Evolutionary conservation across 2,329 filamentous ascomycete species (phyloP).

Genomic region (Epichloe sibirici): DNA sequence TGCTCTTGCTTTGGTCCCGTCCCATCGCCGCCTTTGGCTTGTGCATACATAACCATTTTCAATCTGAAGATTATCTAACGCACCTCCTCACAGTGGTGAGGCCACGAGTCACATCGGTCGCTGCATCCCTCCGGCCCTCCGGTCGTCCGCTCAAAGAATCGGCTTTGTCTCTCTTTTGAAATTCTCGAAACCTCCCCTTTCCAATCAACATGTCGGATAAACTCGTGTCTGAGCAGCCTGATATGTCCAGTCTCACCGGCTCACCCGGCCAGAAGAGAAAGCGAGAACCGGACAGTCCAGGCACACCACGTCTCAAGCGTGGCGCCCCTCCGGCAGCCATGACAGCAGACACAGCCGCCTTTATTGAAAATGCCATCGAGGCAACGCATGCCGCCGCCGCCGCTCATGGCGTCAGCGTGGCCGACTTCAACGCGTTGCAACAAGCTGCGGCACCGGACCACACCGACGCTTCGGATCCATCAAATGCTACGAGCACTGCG

Average conservation of each 20-base stretch:
- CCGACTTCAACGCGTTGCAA: conserved; percentile 45
- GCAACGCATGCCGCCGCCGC: conserved; percentile 24
- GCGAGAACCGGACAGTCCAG: conserved; percentile 38
- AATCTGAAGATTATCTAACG: background rate
- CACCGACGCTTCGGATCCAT: conserved; percentile 34
- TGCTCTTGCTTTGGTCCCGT: background rate
- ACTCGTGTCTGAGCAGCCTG: conserved; percentile 33
- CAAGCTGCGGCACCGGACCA: conserved; percentile 38
- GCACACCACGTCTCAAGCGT: conserved; percentile 38
- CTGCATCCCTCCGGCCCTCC: background rate
- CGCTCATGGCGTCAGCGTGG: conserved; percentile 32
- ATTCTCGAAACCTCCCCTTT: background rate
- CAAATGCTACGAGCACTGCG: conserved; percentile 45
- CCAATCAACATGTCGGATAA: conserved; percentile 33
- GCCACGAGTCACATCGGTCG: background rate
- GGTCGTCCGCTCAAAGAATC: background rate
- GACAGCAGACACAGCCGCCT: conserved; percentile 34
- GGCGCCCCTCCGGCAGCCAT: conserved; percentile 32
- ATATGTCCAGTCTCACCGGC: conserved; percentile 28
- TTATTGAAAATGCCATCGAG: conserved; percentile 43
- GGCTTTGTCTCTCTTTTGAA: too few relatives aligned
- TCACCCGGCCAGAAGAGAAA: conserved; percentile 43
- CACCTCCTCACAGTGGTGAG: background rate
- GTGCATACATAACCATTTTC: background rate
- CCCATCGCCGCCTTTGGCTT: background rate